Conservation (phyloP, 1,284 basidiomycete species). For the Amylostereum areolatum region DNA sequence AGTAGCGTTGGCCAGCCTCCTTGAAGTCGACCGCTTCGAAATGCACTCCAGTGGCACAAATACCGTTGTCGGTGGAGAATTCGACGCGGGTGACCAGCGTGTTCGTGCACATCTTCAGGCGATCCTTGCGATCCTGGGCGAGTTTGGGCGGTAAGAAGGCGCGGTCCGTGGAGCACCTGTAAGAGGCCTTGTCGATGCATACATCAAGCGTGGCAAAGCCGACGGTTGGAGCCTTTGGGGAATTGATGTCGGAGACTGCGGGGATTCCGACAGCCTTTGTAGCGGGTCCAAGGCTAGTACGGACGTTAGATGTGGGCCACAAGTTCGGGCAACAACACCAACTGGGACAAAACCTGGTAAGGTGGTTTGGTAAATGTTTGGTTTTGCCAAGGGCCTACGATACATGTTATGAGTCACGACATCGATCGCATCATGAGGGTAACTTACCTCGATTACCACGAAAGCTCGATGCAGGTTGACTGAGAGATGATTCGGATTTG, state of each 20-base stretch:
- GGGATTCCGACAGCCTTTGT: conserved; percentile 2
- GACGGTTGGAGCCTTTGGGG: neutral
- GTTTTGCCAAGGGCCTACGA: neutral
- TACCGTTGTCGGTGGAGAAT: neutral
- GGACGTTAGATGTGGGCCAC: neutral
- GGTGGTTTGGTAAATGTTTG: neutral
- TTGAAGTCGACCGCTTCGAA: conserved; percentile 3
- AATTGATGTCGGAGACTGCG: conserved; percentile 1
- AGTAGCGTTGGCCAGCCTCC: neutral
- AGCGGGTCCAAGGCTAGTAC: neutral
- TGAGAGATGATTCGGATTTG: conserved; percentile 20
- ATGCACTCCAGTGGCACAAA: conserved; percentile 1
- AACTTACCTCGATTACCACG: conserved; percentile 15
- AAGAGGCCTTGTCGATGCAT: neutral
- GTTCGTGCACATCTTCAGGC: conserved; percentile 1
- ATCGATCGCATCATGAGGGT: neutral
- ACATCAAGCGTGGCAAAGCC: neutral
- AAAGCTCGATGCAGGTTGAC: conserved; percentile 5
- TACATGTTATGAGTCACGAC: neutral
- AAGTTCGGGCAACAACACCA: neutral
- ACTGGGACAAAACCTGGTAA: neutral
- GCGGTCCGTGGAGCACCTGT: neutral
- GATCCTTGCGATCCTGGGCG: neutral
- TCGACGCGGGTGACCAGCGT: conserved; percentile 1
- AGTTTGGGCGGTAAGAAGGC: conserved; percentile 1